Evolutionary conservation across 768 basidiomycete genomes (phyloP).

Genomic region (Xerocomus spinulosus): DNA sequence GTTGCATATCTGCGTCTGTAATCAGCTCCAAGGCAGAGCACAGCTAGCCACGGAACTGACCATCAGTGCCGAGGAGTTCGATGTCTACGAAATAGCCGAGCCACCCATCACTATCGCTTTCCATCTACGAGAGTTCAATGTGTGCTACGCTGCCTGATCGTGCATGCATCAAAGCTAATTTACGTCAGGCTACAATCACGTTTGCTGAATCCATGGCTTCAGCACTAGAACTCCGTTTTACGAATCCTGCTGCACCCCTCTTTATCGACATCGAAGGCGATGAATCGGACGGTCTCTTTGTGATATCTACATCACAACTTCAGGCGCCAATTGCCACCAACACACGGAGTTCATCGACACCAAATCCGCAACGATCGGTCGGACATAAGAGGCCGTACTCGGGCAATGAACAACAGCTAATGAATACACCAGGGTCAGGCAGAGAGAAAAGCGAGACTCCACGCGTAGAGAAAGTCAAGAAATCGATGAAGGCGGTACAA

Average conservation of each 20-base stretch:
- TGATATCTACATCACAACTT: conserved; percentile 71
- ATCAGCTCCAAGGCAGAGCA: conserved; percentile 42
- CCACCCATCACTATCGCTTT: conserved; percentile 69
- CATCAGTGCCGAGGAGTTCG: conserved; percentile 78
- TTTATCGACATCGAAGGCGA: conserved; percentile 75
- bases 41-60: conserved; percentile 73
- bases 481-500: conserved; percentile 36
- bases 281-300: conserved; percentile 59
- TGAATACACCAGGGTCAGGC: conserved; percentile 18
- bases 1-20: not conserved
- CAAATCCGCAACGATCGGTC: conserved; percentile 6
- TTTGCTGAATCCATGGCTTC: conserved; percentile 70
- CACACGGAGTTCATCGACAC: conserved; percentile 16
- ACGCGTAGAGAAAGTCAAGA: conserved; percentile 43
- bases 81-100: conserved; percentile 61
- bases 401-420: conserved; percentile 28
- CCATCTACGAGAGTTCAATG: conserved; percentile 81
- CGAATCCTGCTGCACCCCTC: conserved; percentile 67
- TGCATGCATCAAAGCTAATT: not conserved
- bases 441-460: conserved; percentile 32
- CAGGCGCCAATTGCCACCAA: conserved; percentile 26
- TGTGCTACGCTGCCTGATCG: conserved; percentile 27
- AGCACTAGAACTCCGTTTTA: conserved; percentile 68
- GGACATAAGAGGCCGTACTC: conserved; percentile 20
- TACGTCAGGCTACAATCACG: conserved; percentile 66